phyloP scores from a whole-genome alignment of 2,329 filamentous ascomycete genomes.

The Colletotrichum sublineola region DNA sequence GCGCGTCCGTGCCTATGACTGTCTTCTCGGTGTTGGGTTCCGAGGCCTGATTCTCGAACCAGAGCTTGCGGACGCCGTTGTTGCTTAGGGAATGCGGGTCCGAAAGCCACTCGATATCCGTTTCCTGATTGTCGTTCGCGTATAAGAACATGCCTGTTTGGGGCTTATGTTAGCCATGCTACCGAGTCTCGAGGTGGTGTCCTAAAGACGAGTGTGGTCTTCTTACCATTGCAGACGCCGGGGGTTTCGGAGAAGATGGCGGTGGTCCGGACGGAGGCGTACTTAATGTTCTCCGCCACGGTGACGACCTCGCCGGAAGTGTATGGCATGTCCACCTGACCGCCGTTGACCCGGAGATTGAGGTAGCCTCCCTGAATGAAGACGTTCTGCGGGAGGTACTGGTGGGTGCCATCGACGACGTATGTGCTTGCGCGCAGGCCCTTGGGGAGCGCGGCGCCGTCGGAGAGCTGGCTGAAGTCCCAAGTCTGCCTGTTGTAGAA shows the following conservation, averaged over 20 bases:
- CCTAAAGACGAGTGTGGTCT: no score
- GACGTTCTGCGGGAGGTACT: constrained; percentile 40
- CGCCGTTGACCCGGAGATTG: constrained; percentile 47
- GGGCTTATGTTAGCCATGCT: neutral
- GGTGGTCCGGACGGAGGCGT: constrained; percentile 48
- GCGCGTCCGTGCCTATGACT: constrained; percentile 38
- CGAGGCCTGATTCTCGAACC: constrained; percentile 50
- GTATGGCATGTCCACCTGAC: constrained; percentile 46
- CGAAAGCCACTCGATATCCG: constrained; percentile 52
- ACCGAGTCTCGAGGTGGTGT: no score
- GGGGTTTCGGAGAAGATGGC: constrained; percentile 48
- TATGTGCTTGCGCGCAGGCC: constrained; percentile 46
- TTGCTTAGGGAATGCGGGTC: constrained; percentile 47
- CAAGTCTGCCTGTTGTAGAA: constrained; percentile 22
- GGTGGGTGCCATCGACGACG: constrained; percentile 33
- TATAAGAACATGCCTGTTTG: constrained; percentile 51
- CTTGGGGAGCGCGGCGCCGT: constrained; percentile 38
- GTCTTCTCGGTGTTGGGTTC: constrained; percentile 42
- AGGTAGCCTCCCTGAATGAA: constrained; percentile 48
- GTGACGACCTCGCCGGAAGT: constrained; percentile 46
- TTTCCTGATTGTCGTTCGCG: constrained; percentile 47
- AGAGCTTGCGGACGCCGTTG: constrained; percentile 45
- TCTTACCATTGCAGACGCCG: constrained; percentile 51
- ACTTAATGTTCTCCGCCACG: constrained; percentile 46
- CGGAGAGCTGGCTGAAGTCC: constrained; percentile 18